Conservation (phyloP, 2,329 filamentous ascomycete species). For the Pseudogymnoascus sp. region DNA sequence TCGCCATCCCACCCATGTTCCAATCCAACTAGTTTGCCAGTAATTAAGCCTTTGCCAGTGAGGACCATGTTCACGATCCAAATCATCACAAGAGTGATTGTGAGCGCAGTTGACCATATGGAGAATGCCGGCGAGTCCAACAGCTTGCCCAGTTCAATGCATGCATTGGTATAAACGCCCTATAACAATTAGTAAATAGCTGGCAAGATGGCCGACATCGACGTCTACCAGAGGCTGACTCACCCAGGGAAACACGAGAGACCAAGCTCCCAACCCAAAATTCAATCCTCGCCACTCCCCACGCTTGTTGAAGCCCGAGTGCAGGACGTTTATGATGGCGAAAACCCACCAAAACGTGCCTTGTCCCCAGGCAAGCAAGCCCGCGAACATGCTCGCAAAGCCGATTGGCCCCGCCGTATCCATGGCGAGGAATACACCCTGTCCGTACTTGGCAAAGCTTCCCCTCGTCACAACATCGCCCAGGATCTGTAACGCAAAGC, state of each 20-base stretch:
- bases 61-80: constrained; percentile 26
- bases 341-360: constrained; percentile 36
- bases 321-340: constrained; percentile 28
- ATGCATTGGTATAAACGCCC: constrained; percentile 33
- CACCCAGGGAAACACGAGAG: constrained; percentile 33
- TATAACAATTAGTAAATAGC: constrained; percentile 11
- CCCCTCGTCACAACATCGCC: constrained; percentile 27
- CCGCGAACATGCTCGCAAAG: constrained; percentile 30
- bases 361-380: constrained; percentile 32
- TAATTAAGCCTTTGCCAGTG: constrained; percentile 26
- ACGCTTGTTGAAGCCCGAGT: constrained; percentile 21
- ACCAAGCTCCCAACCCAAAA: constrained; percentile 29
- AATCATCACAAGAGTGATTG: constrained; percentile 29
- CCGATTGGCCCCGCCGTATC: constrained; percentile 27
- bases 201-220: not conserved
- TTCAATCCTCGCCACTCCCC: constrained; percentile 17
- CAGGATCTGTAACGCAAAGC: constrained; percentile 32
- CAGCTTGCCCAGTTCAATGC: constrained; percentile 30
- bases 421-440: constrained; percentile 27
- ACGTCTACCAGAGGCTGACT: constrained; percentile 12
- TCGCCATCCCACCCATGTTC: constrained; percentile 25
- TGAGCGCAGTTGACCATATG: constrained; percentile 31
- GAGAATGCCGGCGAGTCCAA: constrained; percentile 32
- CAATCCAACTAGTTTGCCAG: constrained; percentile 26
- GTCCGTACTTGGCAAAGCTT: constrained; percentile 28